A percentile compares a stretch with the other conserved stretches of the same genome.
These are phyloP conservation scores for Solanum corneliomulleri DNA, from an alignment of 257 asterid genomes.

Conservation along the genomic window DNA sequence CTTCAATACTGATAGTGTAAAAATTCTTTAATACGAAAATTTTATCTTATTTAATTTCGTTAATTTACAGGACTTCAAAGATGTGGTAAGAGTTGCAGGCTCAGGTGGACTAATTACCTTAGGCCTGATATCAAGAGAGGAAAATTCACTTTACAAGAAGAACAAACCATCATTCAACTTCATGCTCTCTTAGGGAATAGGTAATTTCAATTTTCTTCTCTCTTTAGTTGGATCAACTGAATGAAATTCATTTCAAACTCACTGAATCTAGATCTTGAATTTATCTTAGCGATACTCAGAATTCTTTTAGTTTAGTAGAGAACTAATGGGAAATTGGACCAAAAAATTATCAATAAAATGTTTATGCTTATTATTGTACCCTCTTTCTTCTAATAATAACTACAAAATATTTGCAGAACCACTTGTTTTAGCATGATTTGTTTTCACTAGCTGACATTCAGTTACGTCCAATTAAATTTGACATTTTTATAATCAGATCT, in stretches of 20 bases:
- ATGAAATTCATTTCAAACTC: background rate
- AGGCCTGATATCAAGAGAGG: conserved; percentile 95
- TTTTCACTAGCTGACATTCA: background rate
- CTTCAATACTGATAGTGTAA: background rate
- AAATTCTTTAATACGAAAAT: background rate
- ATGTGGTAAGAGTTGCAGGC: conserved; percentile 86
- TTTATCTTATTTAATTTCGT: background rate
- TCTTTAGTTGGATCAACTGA: background rate
- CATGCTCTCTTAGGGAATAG: conserved; percentile 96
- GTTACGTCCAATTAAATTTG: background rate
- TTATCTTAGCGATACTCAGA: background rate
- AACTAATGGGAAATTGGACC: background rate
- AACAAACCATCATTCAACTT: conserved; percentile 89
- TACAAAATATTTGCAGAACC: background rate
- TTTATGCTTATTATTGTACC: background rate
- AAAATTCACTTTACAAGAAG: conserved; percentile 79
- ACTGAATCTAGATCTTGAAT: background rate
- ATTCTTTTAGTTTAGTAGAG: background rate
- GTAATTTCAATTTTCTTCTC: conserved; percentile 5
- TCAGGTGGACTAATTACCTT: conserved; percentile 83
- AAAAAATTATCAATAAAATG: background rate
- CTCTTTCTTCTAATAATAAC: background rate
- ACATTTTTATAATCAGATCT: background rate
- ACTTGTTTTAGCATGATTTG: background rate
- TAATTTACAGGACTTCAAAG: conserved; percentile 55